A percentile compares a stretch with the other conserved stretches of the same genome.
Evolutionary conservation across 345 rosid genomes (phyloP).

Genomic region (Salix viminalis): DNA sequence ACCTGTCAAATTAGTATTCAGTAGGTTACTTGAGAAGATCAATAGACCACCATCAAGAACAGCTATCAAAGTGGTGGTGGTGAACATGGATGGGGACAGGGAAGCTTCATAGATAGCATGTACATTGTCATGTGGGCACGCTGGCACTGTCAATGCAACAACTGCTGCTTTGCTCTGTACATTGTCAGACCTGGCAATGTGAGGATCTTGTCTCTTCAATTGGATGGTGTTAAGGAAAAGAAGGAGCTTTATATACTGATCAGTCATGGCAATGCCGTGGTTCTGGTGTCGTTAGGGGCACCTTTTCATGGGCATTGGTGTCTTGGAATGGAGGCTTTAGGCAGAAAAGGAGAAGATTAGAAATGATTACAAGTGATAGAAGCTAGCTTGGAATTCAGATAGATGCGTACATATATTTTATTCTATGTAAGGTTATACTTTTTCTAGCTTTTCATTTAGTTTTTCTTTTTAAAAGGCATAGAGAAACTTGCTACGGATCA

Average conservation of each 20-base stretch:
- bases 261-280: conserved; percentile 1
- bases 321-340: conserved; percentile 14
- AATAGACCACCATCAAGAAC: conserved; percentile 85
- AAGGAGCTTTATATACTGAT: neutral
- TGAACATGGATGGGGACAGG: conserved; percentile 38
- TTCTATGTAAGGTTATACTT: conserved; percentile 1
- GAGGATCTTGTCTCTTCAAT: conserved; percentile 6
- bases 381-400: conserved; percentile 20
- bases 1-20: conserved; percentile 90
- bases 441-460: neutral
- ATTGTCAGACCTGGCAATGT: conserved; percentile 5
- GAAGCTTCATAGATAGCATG: conserved; percentile 34
- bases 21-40: conserved; percentile 98
- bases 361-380: conserved; percentile 3
- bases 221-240: conserved; percentile 13
- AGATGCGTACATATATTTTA: conserved; percentile 18
- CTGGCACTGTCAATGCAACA: neutral
- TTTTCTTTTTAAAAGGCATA: neutral
- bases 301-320: conserved; percentile 1
- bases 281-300: conserved; percentile 1
- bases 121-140: conserved; percentile 19
- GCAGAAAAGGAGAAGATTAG: conserved; percentile 17
- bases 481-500: conserved; percentile 3
- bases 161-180: too few relatives aligned
- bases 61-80: conserved; percentile 32